A percentile compares a stretch with the other conserved stretches of the same genome.
Conservation (phyloP, 768 basidiomycete species). For the Floccularia luteovirens region DNA sequence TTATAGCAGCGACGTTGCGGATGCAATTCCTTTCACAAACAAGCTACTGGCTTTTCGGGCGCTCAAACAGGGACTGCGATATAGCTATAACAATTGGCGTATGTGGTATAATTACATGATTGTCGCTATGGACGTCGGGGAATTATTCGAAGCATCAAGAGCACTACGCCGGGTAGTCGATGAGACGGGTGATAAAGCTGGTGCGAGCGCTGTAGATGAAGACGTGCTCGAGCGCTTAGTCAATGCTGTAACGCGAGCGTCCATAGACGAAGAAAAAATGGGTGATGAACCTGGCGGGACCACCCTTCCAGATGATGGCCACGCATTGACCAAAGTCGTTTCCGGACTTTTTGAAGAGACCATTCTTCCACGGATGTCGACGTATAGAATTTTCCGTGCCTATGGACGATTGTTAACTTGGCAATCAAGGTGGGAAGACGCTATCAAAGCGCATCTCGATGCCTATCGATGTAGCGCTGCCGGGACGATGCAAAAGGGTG, state of each 20-base stretch:
- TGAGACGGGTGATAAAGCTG: constrained; percentile 44
- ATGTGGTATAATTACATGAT: constrained; percentile 99
- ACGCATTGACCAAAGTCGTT: constrained; percentile 61
- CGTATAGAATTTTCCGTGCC: constrained; percentile 73
- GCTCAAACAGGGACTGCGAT: constrained; percentile 81
- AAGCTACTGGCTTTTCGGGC: constrained; percentile 90
- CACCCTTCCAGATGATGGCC: constrained; percentile 52
- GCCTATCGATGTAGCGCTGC: constrained; percentile 73
- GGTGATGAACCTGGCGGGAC: constrained; percentile 14
- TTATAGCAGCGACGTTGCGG: constrained; percentile 13
- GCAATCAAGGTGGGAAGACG: constrained; percentile 67
- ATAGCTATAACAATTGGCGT: constrained; percentile 86
- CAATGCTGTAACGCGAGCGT: constrained; percentile 66
- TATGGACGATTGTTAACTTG: constrained; percentile 77
- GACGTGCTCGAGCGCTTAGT: constrained; percentile 89
- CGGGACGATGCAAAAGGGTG: constrained; percentile 53
- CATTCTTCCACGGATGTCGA: constrained; percentile 77
- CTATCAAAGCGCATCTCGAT: constrained; percentile 77
- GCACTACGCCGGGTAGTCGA: constrained; percentile 81
- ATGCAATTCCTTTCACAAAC: constrained; percentile 54
- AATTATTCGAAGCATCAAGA: constrained; percentile 80
- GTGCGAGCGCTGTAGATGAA: constrained; percentile 63
- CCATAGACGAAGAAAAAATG: constrained; percentile 20
- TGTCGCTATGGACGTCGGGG: constrained; percentile 88
- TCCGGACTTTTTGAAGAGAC: constrained; percentile 65